Percentiles rank a stretch among this genome's conserved stretches.
Conservation (phyloP, 2,329 filamentous ascomycete species). For the Bipolaris sorokiniana region DNA sequence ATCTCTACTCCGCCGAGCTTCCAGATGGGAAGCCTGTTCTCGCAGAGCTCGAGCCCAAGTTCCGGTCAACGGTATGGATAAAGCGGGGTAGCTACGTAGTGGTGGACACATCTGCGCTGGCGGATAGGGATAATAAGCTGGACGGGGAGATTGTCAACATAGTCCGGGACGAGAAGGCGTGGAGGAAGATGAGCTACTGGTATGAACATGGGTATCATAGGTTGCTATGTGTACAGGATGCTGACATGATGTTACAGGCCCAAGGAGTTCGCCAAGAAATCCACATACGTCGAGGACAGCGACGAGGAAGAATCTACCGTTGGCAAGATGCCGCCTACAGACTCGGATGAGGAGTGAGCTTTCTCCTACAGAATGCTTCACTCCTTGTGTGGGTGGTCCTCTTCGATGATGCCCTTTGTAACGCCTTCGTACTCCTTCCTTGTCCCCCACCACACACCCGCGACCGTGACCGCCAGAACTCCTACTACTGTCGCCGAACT, state of each 20-base stretch:
- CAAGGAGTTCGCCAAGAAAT: constrained; percentile 73
- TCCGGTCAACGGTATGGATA: constrained; percentile 93
- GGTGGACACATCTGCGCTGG: constrained; percentile 71
- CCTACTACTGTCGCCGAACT: constrained; percentile 74
- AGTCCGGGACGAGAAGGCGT: constrained; percentile 86
- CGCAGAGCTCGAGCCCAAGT: constrained; percentile 81
- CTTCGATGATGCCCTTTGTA: constrained; percentile 34
- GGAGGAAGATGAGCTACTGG: constrained; percentile 92
- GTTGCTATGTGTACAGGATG: constrained; percentile 18
- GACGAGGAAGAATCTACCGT: constrained; percentile 80
- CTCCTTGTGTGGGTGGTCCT: constrained; percentile 42
- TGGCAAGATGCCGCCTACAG: constrained; percentile 83
- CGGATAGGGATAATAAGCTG: constrained; percentile 75
- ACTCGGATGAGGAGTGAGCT: constrained; percentile 68
- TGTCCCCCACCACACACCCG: constrained; percentile 66
- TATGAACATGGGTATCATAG: constrained; percentile 31
- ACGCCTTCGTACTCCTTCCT: constrained; percentile 51
- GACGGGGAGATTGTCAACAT: constrained; percentile 91
- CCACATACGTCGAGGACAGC: constrained; percentile 65
- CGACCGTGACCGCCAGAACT: constrained; percentile 70
- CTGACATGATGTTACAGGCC: constrained; percentile 65
- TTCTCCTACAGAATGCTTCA: constrained; percentile 15
- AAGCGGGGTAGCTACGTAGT: constrained; percentile 87
- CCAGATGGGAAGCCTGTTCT: constrained; percentile 68
- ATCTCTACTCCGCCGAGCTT: constrained; percentile 79